Evolutionary conservation across 1,139 yeast species (phyloP), one percentile per base, ranked within the genome.

Genomic region (Arxiozyma slooffiae): DNA sequence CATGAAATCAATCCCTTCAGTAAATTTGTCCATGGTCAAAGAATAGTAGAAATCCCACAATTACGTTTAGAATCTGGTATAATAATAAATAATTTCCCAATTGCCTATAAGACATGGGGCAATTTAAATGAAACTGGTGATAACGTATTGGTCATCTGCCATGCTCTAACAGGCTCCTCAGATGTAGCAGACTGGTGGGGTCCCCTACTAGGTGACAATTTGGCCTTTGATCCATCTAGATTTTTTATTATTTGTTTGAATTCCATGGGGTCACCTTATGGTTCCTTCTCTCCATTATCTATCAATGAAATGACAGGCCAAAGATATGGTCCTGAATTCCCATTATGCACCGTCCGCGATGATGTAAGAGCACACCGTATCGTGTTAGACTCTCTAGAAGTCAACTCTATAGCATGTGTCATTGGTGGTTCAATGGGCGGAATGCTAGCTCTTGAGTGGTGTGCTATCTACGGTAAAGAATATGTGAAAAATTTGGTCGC

Each of bases 161-260:
- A 92, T 71, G 98, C 98, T 0, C 73, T 92, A 53, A 89, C 97
- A 0, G 98, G 98, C 0, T 87, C 96, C 0, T 79, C 96, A 0
- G 98, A 92, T 64, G 96, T 90, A 20, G 79, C 85, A 46, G 98
- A 92, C 64, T 92, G 98, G 98, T 87, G 98, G 98, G 97, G 97
- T 0, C 97, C 98, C 0, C 70, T 92, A 37, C 71, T 92, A 45
- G 98, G 98, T 0, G 79, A 82, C 4, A 85, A 81, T 23, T 78
- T 84, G 58, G 95, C 97, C 1, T 89, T 92, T 68, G 98, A 92
- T 68, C 95, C 97, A 0, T 75, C 89, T 1, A 76, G 86, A 57
- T 92, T 83, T 67, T 88, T 87, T 66, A 80, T 92, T 45, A 75
- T 92, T 16, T 92, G 98, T 67, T 71, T 92, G 53, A 92, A 92